Percentiles rank a stretch among this genome's conserved stretches.
phyloP scores from a whole-genome alignment of 768 basidiomycete genomes.

The Exidia glandulosa region DNA sequence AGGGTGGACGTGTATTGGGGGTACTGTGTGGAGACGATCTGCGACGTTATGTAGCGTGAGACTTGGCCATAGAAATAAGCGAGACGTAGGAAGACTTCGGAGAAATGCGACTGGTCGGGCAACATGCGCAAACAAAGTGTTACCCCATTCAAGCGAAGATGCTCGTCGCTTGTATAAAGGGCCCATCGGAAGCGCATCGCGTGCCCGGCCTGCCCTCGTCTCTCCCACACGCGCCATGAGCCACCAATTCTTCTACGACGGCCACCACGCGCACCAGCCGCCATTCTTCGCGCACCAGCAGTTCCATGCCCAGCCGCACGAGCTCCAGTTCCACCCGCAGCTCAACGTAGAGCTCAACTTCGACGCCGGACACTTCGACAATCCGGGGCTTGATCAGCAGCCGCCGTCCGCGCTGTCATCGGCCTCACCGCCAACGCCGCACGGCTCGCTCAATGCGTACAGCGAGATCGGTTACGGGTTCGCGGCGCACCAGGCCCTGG shows the following conservation, averaged over 20 bases:
- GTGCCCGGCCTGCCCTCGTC: not conserved
- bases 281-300: not conserved
- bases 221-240: not conserved
- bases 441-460: not conserved
- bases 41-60: no score
- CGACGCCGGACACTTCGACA: not conserved
- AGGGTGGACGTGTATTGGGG: no score
- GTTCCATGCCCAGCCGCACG: not conserved
- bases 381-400: not conserved
- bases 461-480: not conserved
- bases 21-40: no score
- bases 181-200: not conserved
- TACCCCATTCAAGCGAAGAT: not conserved
- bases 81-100: no score
- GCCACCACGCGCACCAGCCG: not conserved
- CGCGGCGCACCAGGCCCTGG: not conserved
- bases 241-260: not conserved
- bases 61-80: no score
- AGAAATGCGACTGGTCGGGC: not conserved
- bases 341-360: not conserved
- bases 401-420: not conserved
- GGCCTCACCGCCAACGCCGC: not conserved
- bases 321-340: not conserved
- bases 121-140: not conserved
- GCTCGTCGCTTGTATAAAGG: not conserved